phyloP scores from a whole-genome alignment of 768 basidiomycete species.

The Punctularia strigosozonata region DNA sequence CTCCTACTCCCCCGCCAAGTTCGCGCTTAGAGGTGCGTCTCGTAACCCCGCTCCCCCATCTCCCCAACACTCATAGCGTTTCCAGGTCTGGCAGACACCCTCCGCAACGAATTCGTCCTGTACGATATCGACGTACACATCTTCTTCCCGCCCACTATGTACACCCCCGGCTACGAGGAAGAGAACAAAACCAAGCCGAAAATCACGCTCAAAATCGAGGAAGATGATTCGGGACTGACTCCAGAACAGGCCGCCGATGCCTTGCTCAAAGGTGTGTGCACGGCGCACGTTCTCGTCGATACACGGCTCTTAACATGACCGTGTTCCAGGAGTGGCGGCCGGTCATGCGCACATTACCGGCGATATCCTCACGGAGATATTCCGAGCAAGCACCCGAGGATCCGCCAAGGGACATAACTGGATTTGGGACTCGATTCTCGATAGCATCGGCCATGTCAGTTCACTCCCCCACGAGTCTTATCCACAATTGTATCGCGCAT shows the following conservation, averaged over 20 bases:
- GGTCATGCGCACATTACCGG: neutral
- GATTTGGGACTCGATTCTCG: neutral
- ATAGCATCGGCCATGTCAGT: neutral
- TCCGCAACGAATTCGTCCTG: constrained; percentile 68
- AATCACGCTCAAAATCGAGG: constrained; percentile 68
- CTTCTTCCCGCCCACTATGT: constrained; percentile 77
- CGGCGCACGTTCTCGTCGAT: neutral
- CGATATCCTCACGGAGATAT: neutral
- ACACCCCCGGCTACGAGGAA: constrained; percentile 59
- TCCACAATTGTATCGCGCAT: neutral
- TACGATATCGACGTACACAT: constrained; percentile 73
- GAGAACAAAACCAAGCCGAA: constrained; percentile 73
- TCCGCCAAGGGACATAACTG: neutral
- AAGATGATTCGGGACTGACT: constrained; percentile 48
- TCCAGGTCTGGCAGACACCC: constrained; percentile 70
- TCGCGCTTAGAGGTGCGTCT: constrained; percentile 64
- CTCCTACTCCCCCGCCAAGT: constrained; percentile 75
- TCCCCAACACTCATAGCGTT: neutral
- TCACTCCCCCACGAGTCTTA: neutral
- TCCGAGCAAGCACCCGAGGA: neutral
- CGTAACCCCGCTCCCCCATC: neutral
- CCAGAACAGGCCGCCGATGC: constrained; percentile 50
- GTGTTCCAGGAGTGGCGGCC: neutral
- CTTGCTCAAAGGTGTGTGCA: constrained; percentile 42
- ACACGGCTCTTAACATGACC: neutral